Base-by-base conservation (phyloP, 2,329 filamentous ascomycete genomes). In the Epichloe baconii region DNA sequence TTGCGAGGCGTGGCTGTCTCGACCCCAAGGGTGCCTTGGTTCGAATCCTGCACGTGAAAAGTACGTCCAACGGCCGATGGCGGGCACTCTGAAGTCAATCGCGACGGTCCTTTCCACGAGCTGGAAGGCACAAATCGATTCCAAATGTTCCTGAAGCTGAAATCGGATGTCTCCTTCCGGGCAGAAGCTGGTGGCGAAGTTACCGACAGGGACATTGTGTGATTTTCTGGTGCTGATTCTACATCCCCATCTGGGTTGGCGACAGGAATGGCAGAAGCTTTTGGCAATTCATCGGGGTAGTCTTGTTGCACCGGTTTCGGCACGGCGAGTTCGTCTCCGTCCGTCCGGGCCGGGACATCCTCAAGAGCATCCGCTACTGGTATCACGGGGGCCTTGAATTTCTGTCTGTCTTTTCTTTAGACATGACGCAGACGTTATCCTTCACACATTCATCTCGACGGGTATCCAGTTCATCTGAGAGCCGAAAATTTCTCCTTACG, bases 61-160 rank as follows among this genome's bases (percentile, higher is more conserved):
- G 8, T 35, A 21, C 21, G 21, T 35, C 36, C 21, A 17, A 31
- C 12, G 26, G 21, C 47, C 23, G 23, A 41, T 38, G 23, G n/a
- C 2, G 36, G 21, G 14, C 44, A 34, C 15, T 44, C 35, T 17
- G 48, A 50, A 36, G 55, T 41, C 44, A 57, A 44, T 10, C 45
- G 49, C 23, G 55, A 55, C n/a, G 57, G 50, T 21, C 51, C 60
- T 36, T 55, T 53, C 63, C 57, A 63, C 11, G 60, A 57, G 6
- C 53, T 58, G 21, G 56, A 52, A 12, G 62, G 57, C 21, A 64
- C 56, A 26, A 60, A 52, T 3, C 49, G 57, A 46, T 58, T 57
- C 7, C 62, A 37, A 10, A 62, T 57, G 35, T 46, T 49, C 21
- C 55, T 62, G 1, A 64, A 48, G 15, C 61, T 57, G 36, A 56